Percentiles rank a stretch among this genome's conserved stretches.
Evolutionary conservation across 164 flowering plant species (phyloP).

Genomic region (Kalanchoe fedtschenkoi): DNA sequence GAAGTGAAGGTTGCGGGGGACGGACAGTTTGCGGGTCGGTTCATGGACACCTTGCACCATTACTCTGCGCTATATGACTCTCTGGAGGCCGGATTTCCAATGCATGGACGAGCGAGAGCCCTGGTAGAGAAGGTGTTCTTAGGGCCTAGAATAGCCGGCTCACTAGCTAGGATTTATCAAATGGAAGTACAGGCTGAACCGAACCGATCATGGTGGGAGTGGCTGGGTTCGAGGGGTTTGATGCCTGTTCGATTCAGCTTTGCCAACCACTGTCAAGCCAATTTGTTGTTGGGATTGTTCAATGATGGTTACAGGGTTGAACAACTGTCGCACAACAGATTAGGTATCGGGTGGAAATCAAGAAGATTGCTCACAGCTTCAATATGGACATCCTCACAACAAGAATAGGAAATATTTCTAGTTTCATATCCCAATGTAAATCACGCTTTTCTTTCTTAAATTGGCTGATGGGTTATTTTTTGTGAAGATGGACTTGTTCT

Average conservation of each 20-base stretch:
- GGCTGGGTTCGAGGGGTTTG: slow-evolving; percentile 42
- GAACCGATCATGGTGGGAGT: slow-evolving; percentile 30
- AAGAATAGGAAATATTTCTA: too few relatives aligned
- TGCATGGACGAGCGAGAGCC: slow-evolving; percentile 46
- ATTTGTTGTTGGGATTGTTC: slow-evolving; percentile 52
- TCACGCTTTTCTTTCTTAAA: too few relatives aligned
- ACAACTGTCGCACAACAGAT: slow-evolving; percentile 32
- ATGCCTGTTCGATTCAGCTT: slow-evolving; percentile 33
- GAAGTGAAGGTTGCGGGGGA: slow-evolving; percentile 26
- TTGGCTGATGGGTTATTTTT: too few relatives aligned
- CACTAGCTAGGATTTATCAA: slow-evolving; percentile 38
- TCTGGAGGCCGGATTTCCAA: slow-evolving; percentile 64
- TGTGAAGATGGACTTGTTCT: too few relatives aligned
- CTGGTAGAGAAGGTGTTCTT: slow-evolving; percentile 63
- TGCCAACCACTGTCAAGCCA: slow-evolving; percentile 74
- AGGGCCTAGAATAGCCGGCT: slow-evolving; percentile 54
- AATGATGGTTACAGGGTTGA: slow-evolving; percentile 70
- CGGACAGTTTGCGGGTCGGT: slow-evolving; percentile 41
- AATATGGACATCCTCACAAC: slow-evolving; percentile 33
- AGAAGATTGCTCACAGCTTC: slow-evolving; percentile 63
- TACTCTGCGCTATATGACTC: slow-evolving; percentile 72
- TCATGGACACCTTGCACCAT: slow-evolving; percentile 65
- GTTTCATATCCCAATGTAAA: too few relatives aligned
- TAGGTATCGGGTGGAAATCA: slow-evolving; percentile 66
- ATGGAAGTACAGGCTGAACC: slow-evolving; percentile 19